Percentiles rank a stretch among this genome's conserved stretches.
These are phyloP conservation scores for Melastoma malabathricum DNA, from an alignment of 345 rosid genomes.

Conservation along the genomic window DNA sequence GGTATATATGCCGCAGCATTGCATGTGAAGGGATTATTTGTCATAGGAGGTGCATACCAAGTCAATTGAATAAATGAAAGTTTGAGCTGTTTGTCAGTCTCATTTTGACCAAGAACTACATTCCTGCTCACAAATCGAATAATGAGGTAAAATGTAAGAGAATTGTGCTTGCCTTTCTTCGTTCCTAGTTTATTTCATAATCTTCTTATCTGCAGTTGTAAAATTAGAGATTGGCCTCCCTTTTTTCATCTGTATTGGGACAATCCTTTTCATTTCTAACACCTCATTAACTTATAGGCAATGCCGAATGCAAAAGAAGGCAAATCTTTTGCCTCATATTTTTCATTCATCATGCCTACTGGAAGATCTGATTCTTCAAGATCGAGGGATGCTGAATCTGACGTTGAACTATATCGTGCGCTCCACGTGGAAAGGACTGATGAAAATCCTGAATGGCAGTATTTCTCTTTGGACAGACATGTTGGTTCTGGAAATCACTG, in stretches of 20 bases:
- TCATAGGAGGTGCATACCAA: too few relatives aligned
- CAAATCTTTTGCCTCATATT: conserved; percentile 32
- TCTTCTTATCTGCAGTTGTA: too few relatives aligned
- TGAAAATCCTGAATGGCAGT: conserved; percentile 21
- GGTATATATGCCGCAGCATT: too few relatives aligned
- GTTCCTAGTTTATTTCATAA: too few relatives aligned
- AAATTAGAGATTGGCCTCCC: background rate
- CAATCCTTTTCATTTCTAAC: background rate
- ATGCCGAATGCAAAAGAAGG: conserved; percentile 28
- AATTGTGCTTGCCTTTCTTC: too few relatives aligned
- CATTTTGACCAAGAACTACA: too few relatives aligned
- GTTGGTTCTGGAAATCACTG: conserved; percentile 7
- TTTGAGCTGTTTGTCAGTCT: too few relatives aligned
- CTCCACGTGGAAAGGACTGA: conserved; percentile 29
- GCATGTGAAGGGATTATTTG: too few relatives aligned
- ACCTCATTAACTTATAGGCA: conserved; percentile 39
- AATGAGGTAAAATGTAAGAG: too few relatives aligned
- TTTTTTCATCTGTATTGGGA: background rate
- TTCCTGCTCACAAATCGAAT: too few relatives aligned
- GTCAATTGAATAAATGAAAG: too few relatives aligned
- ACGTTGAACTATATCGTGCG: conserved; percentile 24
- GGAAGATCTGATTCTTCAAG: conserved; percentile 23
- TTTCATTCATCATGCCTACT: conserved; percentile 27
- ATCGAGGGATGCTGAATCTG: conserved; percentile 22
- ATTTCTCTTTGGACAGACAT: conserved; percentile 10